phyloP scores from a whole-genome alignment of 2,329 filamentous ascomycete genomes.

The Ceratocystis papillata region DNA sequence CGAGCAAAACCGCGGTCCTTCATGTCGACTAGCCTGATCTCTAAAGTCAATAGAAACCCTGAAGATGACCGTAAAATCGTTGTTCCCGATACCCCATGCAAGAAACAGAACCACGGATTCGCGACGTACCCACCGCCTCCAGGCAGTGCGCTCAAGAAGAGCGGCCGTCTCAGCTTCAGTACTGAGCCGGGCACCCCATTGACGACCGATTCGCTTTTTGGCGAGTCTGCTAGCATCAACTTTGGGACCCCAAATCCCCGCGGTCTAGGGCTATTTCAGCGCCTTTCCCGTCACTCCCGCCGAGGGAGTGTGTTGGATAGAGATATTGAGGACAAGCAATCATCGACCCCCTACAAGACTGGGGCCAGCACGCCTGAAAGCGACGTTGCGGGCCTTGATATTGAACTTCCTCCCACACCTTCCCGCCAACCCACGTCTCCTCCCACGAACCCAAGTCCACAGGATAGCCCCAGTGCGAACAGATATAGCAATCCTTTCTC shows the following conservation, averaged over 20 bases:
- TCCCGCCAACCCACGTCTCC: conserved; percentile 56
- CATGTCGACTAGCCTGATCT: conserved; percentile 87
- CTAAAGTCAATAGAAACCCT: conserved; percentile 79
- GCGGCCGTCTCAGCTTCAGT: conserved; percentile 60
- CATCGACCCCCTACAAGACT: conserved; percentile 24
- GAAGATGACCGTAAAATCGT: conserved; percentile 57
- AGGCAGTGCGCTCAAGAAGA: conserved; percentile 52
- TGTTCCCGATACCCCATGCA: conserved; percentile 94
- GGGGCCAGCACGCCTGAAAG: conserved; percentile 11
- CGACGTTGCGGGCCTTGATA: conserved; percentile 28
- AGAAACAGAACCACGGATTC: conserved; percentile 61
- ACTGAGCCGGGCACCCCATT: conserved; percentile 72
- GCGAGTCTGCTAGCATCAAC: conserved; percentile 32
- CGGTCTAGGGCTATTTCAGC: conserved; percentile 57
- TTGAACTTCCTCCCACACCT: conserved; percentile 81
- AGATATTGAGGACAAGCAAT: conserved; percentile 62
- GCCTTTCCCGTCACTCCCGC: conserved; percentile 39
- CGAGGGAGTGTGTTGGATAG: conserved; percentile 67
- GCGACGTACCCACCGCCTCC: conserved; percentile 51
- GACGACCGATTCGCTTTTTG: conserved; percentile 44
- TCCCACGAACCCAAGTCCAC: conserved; percentile 34
- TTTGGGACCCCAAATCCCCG: conserved; percentile 46
- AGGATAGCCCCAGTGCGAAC: conserved; percentile 41
- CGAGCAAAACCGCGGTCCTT: conserved; percentile 38
- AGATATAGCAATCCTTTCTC: conserved; percentile 37